Conservation (phyloP, 441 rosid species). For the Jatropha podagrica region DNA sequence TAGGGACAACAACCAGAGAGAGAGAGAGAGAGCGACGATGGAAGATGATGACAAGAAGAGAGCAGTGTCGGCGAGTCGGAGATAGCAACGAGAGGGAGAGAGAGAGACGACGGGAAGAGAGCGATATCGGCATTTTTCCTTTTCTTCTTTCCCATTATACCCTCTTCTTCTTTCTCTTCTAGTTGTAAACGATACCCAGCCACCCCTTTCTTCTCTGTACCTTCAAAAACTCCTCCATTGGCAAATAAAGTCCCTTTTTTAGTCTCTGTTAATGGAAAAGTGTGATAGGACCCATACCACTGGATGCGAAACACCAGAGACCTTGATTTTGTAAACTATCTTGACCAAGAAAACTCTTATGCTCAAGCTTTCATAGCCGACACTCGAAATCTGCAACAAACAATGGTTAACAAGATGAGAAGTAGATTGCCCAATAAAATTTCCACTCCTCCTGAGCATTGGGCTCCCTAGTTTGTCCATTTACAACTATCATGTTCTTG, state of each 20-base stretch:
- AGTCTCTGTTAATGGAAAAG: constrained; percentile 51
- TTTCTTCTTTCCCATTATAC: constrained; percentile 18
- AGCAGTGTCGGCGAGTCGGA: too few relatives aligned
- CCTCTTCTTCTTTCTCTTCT: constrained; percentile 39
- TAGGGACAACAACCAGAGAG: too few relatives aligned
- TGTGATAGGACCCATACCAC: constrained; percentile 70
- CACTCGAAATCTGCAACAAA: constrained; percentile 46
- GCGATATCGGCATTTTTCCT: too few relatives aligned
- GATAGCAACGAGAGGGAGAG: too few relatives aligned
- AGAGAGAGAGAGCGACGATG: too few relatives aligned
- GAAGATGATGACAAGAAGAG: too few relatives aligned
- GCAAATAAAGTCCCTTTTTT: constrained; percentile 61
- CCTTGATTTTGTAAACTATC: constrained; percentile 52
- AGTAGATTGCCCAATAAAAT: constrained; percentile 52
- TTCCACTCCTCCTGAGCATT: constrained; percentile 69
- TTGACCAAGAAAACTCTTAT: constrained; percentile 66
- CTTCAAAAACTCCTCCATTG: constrained; percentile 46
- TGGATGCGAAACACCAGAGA: constrained; percentile 78
- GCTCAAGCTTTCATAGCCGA: constrained; percentile 81
- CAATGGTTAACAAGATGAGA: constrained; percentile 65
- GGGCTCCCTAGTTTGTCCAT: constrained; percentile 79
- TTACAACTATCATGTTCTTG: constrained; percentile 9
- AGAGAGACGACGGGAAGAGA: too few relatives aligned
- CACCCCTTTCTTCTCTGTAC: constrained; percentile 31
- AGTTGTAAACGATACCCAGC: constrained; percentile 32